Conservation (phyloP, 2,329 filamentous ascomycete species). For the Colletotrichum gloeosporioides region DNA sequence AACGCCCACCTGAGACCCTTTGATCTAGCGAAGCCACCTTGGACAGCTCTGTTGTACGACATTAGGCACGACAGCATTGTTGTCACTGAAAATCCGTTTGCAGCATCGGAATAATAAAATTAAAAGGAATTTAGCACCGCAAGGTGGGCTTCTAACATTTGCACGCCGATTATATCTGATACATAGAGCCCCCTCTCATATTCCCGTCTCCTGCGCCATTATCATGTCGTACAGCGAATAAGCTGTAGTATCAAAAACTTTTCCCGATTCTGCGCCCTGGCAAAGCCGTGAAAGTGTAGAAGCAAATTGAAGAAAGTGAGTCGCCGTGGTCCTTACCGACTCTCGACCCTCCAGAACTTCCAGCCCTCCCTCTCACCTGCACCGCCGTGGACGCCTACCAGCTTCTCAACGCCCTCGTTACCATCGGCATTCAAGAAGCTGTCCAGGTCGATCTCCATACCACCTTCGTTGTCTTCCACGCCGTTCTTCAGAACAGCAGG, state of each 20-base stretch:
- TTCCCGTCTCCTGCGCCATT: conserved; percentile 1
- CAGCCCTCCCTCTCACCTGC: conserved; percentile 77
- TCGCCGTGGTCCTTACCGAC: conserved; percentile 26
- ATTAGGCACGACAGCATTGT: background rate
- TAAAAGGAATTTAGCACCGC: background rate
- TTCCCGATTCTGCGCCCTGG: background rate
- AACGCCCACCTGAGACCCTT: background rate
- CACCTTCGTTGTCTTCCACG: conserved; percentile 76
- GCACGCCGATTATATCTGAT: background rate
- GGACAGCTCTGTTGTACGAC: background rate
- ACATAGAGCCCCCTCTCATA: background rate
- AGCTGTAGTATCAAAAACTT: background rate
- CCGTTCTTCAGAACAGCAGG: conserved; percentile 90
- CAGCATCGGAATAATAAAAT: background rate
- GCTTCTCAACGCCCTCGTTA: conserved; percentile 79
- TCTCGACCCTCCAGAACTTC: conserved; percentile 83
- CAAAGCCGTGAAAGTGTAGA: background rate
- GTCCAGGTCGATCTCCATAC: conserved; percentile 92
- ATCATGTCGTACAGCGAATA: conserved; percentile 12
- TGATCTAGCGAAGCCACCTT: background rate
- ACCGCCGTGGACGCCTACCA: conserved; percentile 80
- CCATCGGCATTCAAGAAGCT: conserved; percentile 82
- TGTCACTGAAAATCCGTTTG: background rate
- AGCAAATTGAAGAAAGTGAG: background rate
- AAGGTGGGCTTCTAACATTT: conserved; percentile 7